phyloP scores from a whole-genome alignment of 129 eudicot species.

The Daucus carota region DNA sequence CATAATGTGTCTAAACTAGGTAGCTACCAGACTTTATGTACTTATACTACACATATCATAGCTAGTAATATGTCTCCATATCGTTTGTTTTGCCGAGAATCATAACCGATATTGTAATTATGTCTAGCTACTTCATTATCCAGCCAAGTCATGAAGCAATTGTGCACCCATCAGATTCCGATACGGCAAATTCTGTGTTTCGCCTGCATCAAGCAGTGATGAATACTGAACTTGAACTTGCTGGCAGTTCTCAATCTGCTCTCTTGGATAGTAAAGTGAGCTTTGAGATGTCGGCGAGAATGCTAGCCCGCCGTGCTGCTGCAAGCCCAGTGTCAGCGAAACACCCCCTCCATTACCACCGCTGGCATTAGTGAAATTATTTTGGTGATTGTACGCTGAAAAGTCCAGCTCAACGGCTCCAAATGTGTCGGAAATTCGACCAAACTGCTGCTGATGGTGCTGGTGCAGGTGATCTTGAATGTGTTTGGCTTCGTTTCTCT shows the following conservation, averaged over 20 bases:
- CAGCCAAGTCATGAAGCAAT: slow-evolving; percentile 88
- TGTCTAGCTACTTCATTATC: slow-evolving; percentile 18
- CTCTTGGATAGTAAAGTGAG: slow-evolving; percentile 66
- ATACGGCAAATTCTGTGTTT: slow-evolving; percentile 70
- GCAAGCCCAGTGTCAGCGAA: slow-evolving; percentile 85
- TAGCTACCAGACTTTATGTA: neutral
- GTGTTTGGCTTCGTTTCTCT: slow-evolving; percentile 27
- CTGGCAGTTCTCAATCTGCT: slow-evolving; percentile 65
- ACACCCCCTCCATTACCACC: slow-evolving; percentile 47
- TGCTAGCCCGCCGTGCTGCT: slow-evolving; percentile 65
- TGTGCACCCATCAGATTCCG: slow-evolving; percentile 98
- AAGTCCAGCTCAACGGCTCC: slow-evolving; percentile 66
- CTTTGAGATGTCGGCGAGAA: slow-evolving; percentile 57
- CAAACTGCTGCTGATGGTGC: slow-evolving; percentile 34
- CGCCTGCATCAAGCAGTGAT: slow-evolving; percentile 67
- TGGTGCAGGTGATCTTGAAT: slow-evolving; percentile 21
- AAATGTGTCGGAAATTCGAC: slow-evolving; percentile 43
- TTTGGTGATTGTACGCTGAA: slow-evolving; percentile 54
- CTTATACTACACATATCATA: neutral
- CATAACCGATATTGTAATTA: neutral
- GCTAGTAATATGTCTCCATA: neutral
- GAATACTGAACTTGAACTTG: slow-evolving; percentile 53
- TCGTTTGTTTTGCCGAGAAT: neutral
- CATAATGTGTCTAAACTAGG: neutral
- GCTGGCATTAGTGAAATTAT: slow-evolving; percentile 21